Evolutionary conservation across 345 rosid genomes (phyloP), one percentile per base, ranked within the genome.

Genomic region (Corymbia maculata): DNA sequence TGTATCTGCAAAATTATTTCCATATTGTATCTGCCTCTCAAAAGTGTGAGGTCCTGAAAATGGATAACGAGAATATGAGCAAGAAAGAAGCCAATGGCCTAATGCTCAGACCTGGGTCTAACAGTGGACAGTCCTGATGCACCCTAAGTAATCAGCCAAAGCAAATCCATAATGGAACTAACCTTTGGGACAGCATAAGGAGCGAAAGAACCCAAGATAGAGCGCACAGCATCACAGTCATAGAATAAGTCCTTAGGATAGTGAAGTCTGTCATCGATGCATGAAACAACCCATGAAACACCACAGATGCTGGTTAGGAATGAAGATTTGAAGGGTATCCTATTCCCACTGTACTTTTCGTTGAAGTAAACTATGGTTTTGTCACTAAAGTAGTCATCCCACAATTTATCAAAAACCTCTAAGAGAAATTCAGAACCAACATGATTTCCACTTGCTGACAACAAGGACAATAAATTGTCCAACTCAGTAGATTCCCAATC

Each of bases 121-220:
- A 75, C 26, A 75, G 8, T 85, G 49, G 14, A n/a, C 55, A 52
- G 2, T n/a, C 45, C 49, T 10, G 28, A 75, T 24, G 51, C 61
- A 13, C 45, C 30, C 4, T 42, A 75, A 87, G 14, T 26, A 66
- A 51, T 52, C 52, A 52, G 30, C 44, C 16, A 32, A 17, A 52
- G 22, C 45, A 53, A 36, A 51, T 32, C 79, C 55, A 70, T 32
- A 87, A 86, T 86, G 51, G 87, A 89, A 91, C 97, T 85, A 91
- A 97, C 99, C 99, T 96, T 96, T 79, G 99, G 99, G 92, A 94
- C 93, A 87, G 95, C 94, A 90, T 94, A 97, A 8, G 99, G 99
- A 88, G 98, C 99, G 84, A 89, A 92, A 68, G 91, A 90, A 88
- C 99, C 99, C 49, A 97, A 94, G 87, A 96, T 90, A 51, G 94